phyloP scores from a whole-genome alignment of 2,329 filamentous ascomycete species.

The Botrytis fabae region DNA sequence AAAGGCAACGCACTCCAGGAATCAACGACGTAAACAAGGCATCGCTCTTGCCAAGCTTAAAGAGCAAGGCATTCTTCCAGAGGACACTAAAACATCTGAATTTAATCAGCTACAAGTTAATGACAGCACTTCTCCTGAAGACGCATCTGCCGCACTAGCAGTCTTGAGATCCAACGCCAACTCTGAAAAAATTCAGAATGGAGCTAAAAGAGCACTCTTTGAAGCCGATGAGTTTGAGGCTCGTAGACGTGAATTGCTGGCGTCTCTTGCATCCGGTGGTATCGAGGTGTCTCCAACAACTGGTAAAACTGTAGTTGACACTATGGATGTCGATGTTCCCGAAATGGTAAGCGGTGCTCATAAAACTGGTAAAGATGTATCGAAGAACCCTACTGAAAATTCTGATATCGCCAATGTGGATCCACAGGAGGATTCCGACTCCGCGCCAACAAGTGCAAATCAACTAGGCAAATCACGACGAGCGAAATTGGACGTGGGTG shows the following conservation, averaged over 20 bases:
- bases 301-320: not conserved
- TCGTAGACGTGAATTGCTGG: conserved; percentile 52
- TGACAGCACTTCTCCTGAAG: conserved; percentile 31
- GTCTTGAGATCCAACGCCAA: conserved; percentile 28
- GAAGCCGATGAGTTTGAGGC: conserved; percentile 49
- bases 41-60: conserved; percentile 55
- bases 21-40: conserved; percentile 52
- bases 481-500: conserved; percentile 54
- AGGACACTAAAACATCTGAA: conserved; percentile 52
- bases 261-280: conserved; percentile 53
- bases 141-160: conserved; percentile 30
- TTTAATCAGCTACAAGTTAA: conserved; percentile 44
- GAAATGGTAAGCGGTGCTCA: not conserved
- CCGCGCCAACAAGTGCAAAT: not conserved
- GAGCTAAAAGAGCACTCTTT: conserved; percentile 17
- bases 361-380: not conserved
- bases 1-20: conserved; percentile 53
- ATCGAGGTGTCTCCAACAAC: conserved; percentile 46
- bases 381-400: not conserved
- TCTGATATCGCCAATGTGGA: not conserved
- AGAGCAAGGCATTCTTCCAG: conserved; percentile 51
- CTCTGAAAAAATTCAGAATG: conserved; percentile 11
- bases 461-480: conserved; percentile 26
- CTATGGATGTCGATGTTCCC: not conserved
- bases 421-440: not conserved